Base-by-base conservation (phyloP, 108 stramenopile species). In the Fragilariopsis cylindrus region DNA sequence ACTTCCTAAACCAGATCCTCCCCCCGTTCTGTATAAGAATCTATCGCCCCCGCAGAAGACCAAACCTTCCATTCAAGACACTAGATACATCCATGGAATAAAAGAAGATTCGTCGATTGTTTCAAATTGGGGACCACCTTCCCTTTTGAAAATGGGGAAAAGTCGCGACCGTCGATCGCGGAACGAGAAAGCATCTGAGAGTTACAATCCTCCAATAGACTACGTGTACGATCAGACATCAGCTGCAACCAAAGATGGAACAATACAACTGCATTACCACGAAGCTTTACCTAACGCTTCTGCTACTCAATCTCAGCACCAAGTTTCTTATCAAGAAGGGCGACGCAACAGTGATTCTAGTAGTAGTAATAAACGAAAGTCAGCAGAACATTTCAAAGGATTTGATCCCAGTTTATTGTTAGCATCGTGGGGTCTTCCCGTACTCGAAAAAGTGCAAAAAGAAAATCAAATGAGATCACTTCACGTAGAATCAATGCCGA, bases 111-210 rank as follows among this genome's bases (percentile, higher is more conserved):
- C 69, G 7, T 76, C 76, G 7, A 50, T 64, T 39, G 18, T 16
- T 15, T 76, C 76, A 41, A 56, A 57, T 48, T 76, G 76, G 76
- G 69, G 68, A 12, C 76, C 76, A 60, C 76, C 69, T n/a, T 64
- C 57, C 30, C 44, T 21, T 48, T 44, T 68, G 16, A 3, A 68
- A 50, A 52, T 18, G 48, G 49, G 50, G 0, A 41, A 0, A 63
- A 40, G 11, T 63, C 42, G 43, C 30, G 30, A 30, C 30, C 30
- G 30, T 30, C 30, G 30, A 30, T 30, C 30, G 2, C 30, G 30
- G 1, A 30, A 30, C 0, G 30, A 30, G 0, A 30, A 30, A 30
- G 30, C 30, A 30, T 30, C 30, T 2, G 30, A 30, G 30, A 30
- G 30, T 30, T 30, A 30, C 2, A 30, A 30, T 30, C 30, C 30